Evolutionary conservation across 768 basidiomycete genomes (phyloP), one percentile per base, ranked within the genome.

Genomic region (Omphalotus guepiniiformis): DNA sequence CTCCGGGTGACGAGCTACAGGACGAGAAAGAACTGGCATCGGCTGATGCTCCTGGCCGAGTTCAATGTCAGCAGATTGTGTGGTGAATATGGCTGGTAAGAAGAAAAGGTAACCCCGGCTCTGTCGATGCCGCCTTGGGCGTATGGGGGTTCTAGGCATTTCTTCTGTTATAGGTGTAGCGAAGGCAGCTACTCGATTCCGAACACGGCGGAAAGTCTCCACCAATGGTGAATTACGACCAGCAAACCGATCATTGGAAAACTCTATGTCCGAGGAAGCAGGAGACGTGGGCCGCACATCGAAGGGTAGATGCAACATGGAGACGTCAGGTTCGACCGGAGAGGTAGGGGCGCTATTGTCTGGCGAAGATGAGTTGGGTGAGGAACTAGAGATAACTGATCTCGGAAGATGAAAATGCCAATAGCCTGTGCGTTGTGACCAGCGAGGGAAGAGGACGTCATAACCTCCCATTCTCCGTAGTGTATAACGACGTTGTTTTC

Each of bases 21-120:
- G 64, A 25, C 57, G 57, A 25, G 65, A 60, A 38, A 56, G 54
- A 26, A 63, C 41, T 11, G 65, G 62, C 26, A 59, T 54, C 5
- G 50, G 40, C 16, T 56, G 45, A n/a, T n/a, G n/a, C 38, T 60
- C 50, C 19, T 59, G 60, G 34, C 69, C 68, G 11, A 76, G 61
- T 54, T 77, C 76, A 39, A 78, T 66, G 47, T 76, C 73, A 18
- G 45, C 5, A 35, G 35, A 16, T 36, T 66, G 67, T 4, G 68
- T 52, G 3, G 85, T 74, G 61, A 90, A 85, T 55, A 88, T 82
- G 27, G 88, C 85, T 18, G 89, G 89, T 41, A 92, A 74, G 73
- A 90, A 89, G 67, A 87, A 90, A 40, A 90, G 65, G 32, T 88
- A 78, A 27, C 85, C 82, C 32, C 81, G 75, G 39, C 75, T 75